Evolutionary conservation across 176 grass and related monocot species (phyloP).

Genomic region (Cymbopogon citratus): DNA sequence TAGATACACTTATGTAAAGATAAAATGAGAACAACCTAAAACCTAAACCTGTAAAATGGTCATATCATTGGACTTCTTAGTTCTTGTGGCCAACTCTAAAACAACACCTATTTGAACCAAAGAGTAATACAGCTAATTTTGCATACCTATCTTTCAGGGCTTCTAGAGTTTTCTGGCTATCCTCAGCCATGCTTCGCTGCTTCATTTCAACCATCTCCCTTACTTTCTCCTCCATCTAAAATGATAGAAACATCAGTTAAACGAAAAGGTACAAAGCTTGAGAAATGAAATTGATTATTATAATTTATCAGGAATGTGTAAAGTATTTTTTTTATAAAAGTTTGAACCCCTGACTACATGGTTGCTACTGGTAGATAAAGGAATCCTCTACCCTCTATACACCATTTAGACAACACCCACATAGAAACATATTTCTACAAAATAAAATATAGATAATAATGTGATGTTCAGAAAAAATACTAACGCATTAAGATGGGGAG

Average conservation of each 20-base stretch:
- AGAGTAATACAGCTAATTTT: background rate
- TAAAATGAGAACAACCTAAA: background rate
- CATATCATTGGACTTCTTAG: background rate
- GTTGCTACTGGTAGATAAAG: background rate
- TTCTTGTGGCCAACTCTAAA: background rate
- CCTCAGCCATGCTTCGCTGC: slow-evolving; percentile 94
- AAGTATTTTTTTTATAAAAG: background rate
- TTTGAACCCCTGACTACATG: background rate
- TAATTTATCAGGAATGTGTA: background rate
- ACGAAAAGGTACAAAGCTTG: background rate
- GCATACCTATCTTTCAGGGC: slow-evolving; percentile 95
- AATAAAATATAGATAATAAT: too few species aligned
- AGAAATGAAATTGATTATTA: background rate
- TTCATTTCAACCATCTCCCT: slow-evolving; percentile 99
- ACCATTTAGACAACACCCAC: background rate
- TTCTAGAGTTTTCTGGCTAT: slow-evolving; percentile 99
- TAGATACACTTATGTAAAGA: background rate
- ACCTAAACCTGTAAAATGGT: background rate
- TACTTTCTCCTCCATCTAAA: slow-evolving; percentile 99
- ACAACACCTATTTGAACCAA: background rate
- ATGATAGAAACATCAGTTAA: slow-evolving; percentile 9
- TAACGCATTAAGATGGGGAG: background rate
- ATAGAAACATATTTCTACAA: background rate
- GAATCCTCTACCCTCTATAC: background rate
- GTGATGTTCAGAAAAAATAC: slow-evolving; percentile 14